phyloP scores from a whole-genome alignment of 164 flowering plant genomes.

The Aristolochia fimbriata region DNA sequence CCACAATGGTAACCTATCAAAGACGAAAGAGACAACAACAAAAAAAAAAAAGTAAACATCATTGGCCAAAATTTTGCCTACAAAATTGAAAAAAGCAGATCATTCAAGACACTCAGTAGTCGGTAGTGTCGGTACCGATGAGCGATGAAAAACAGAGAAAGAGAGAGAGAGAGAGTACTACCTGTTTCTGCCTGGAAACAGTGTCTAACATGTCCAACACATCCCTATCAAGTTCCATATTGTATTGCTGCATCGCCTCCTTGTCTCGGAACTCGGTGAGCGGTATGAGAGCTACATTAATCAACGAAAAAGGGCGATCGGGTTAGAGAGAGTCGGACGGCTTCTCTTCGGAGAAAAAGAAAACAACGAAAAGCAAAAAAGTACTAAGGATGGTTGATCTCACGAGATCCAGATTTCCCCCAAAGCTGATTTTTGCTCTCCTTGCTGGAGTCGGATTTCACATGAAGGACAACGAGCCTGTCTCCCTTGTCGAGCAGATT shows the following conservation, averaged over 20 bases:
- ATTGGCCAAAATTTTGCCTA: background rate
- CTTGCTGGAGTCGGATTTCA: constrained; percentile 21
- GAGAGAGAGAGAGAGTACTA: constrained; percentile 16
- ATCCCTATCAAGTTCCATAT: constrained; percentile 41
- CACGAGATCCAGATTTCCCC: constrained; percentile 68
- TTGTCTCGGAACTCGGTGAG: constrained; percentile 54
- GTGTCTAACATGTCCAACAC: constrained; percentile 56
- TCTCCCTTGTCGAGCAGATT: constrained; percentile 44
- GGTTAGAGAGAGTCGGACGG: background rate
- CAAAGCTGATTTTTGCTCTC: constrained; percentile 42
- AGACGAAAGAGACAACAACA: background rate
- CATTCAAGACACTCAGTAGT: background rate
- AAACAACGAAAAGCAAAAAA: background rate
- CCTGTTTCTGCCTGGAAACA: constrained; percentile 51
- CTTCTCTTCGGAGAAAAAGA: background rate
- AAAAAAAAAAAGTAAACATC: background rate
- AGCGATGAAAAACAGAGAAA: background rate
- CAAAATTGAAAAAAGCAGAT: background rate
- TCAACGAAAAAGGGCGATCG: background rate
- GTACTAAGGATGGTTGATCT: background rate
- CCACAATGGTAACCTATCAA: constrained; percentile 39
- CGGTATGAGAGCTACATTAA: constrained; percentile 62
- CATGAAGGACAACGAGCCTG: constrained; percentile 40
- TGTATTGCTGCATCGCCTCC: constrained; percentile 45
- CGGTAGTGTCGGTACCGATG: background rate